Evolutionary conservation across 495 filamentous ascomycete species (phyloP), one percentile per base, ranked within the genome.

Genomic region (Daldinia loculata): DNA sequence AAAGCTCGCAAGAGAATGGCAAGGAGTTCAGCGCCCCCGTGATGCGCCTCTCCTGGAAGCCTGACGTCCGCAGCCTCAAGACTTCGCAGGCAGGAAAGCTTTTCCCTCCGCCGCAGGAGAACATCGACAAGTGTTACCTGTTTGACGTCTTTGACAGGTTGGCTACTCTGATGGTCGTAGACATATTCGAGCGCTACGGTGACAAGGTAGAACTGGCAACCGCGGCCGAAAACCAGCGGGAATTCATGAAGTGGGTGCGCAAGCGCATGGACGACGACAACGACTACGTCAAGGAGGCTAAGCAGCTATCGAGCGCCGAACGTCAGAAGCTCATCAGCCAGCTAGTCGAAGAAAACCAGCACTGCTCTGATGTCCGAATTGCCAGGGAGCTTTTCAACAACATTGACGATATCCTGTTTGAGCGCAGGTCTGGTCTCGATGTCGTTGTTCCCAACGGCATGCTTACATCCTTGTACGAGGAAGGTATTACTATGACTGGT

Each of bases 351-450:
- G 51, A 67, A 36, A 26, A 30, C 8, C 7, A 38, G 2, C 8
- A 60, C 6, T 15, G 53, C 6, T 7, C 50, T 8, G 70, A 72
- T 30, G 64, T 36, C 0, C 5, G 22, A 26, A 55, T 51, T 3
- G 56, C 56, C 1, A 65, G 60, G n/a, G 30, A 26, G 12, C 14
- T 72, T 2, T 56, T 61, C 1, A 70, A 70, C 27, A 80, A 80
- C 19, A 76, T 83, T 24, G 75, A 55, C 1, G 61, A 69, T 9
- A 82, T 86, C 14, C 69, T 84, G 4, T 56, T 71, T 3, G 77
- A 76, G 2, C 70, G 80, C 17, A 60, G 75, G 1, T 74, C 78
- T 19, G 76, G 80, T 4, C 39, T 85, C 6, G 82, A 85, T 12
- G 62, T 76, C 27, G 68, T 85, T 61, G 76, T 75, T 43, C 22